Evolutionary conservation across 768 basidiomycete genomes (phyloP), one percentile per base, ranked within the genome.

Genomic region (Tubosaeta brunneosetosa): DNA sequence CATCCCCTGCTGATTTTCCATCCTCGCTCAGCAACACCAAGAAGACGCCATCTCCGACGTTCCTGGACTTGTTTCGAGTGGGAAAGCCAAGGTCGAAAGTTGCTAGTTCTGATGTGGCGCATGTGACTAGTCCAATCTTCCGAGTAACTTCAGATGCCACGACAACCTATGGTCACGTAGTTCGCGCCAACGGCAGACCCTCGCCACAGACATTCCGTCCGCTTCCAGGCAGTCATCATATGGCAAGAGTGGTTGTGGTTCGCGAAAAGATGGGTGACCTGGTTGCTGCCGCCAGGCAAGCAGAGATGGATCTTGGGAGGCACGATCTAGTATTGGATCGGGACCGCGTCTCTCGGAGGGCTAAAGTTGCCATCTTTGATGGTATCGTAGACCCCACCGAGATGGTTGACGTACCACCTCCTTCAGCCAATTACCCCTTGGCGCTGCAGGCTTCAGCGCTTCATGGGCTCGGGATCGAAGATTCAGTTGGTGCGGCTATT

Each of bases 301-400:
- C 84, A 9, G 86, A 91, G 60, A 77, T 82, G 55, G 86, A 89
- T 50, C 72, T 90, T 64, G 84, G 84, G 60, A 64, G 73, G 31
- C 80, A 81, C 22, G 78, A 74, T 17, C 73, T 73, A 32, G 69
- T 73, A 49, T 67, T 73, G 47, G 81, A 81, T 53, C 72, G 77
- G 52, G 75, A 71, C 55, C 69, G 67, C 42, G 47, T 63, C 29
- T 69, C 74, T n/a, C 73, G 76, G 53, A 70, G 69, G 48, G 65
- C 62, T 40, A 71, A 69, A 55, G 65, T 68, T 52, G 61, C 66
- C 48, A 57, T 64, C n/a, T 66, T 77, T 56, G 77, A 82, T 62
- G 74, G 83, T 60, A 76, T 87, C 49, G 83, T 91, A 59, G 90
- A 92, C 69, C 90, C 90, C 11, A 92, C 90, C 25, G 91, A 91